These are phyloP conservation scores for Karstenula rhodostoma DNA, from an alignment of 2,329 filamentous ascomycete genomes.

Conservation along the genomic window DNA sequence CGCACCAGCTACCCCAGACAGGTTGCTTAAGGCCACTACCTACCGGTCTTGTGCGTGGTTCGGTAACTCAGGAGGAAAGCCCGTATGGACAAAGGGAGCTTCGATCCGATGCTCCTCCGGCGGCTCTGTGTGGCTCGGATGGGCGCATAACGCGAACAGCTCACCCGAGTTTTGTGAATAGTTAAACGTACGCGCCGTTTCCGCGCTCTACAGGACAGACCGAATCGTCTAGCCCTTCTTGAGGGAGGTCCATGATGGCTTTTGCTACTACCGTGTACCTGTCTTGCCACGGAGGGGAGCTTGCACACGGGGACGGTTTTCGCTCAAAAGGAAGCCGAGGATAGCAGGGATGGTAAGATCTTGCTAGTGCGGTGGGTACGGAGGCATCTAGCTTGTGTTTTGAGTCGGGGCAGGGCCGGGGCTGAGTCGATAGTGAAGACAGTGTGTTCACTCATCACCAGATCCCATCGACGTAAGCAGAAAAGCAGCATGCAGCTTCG, in stretches of 20 bases:
- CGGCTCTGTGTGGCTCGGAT: conserved; percentile 27
- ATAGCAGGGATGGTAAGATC: conserved; percentile 28
- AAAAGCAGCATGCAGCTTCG: not conserved
- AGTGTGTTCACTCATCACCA: not conserved
- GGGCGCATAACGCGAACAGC: conserved; percentile 17
- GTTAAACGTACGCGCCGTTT: not conserved
- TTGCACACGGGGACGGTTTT: conserved; percentile 17
- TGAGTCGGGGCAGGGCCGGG: conserved; percentile 19
- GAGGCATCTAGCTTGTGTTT: conserved; percentile 2
- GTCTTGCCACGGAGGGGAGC: not conserved
- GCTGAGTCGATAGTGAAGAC: not conserved
- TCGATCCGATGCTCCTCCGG: conserved; percentile 34
- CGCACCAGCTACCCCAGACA: conserved; percentile 22
- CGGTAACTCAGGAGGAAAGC: conserved; percentile 16
- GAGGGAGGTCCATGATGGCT: not conserved
- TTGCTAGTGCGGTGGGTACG: conserved; percentile 31
- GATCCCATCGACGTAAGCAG: not conserved
- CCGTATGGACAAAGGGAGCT: conserved; percentile 35
- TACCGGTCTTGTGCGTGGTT: not conserved
- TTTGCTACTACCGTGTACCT: not conserved
- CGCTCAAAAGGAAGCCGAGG: conserved; percentile 50
- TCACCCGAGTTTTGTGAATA: not conserved
- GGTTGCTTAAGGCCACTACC: not conserved
- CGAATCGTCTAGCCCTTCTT: not conserved
- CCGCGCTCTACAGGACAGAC: not conserved